A percentile compares a stretch with the other conserved stretches of the same genome.
phyloP scores from a whole-genome alignment of 2,329 filamentous ascomycete genomes.

The Aureobasidium sp. region DNA sequence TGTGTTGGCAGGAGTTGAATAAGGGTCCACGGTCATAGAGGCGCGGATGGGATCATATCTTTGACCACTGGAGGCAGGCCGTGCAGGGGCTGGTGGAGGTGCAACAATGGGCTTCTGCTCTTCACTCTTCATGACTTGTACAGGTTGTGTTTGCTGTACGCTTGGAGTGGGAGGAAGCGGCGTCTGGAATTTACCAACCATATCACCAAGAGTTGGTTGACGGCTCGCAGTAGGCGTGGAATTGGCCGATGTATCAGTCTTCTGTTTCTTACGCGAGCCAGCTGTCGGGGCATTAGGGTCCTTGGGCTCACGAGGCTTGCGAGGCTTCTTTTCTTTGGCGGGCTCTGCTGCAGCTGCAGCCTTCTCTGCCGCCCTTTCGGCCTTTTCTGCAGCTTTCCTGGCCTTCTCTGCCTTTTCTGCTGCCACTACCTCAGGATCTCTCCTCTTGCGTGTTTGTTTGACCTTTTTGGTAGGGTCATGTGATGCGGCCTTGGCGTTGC shows the following conservation, averaged over 20 bases:
- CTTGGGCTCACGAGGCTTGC: constrained; percentile 43
- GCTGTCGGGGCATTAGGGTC: constrained; percentile 37
- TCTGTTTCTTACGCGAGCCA: constrained; percentile 44
- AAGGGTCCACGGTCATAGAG: constrained; percentile 43
- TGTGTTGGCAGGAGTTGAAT: constrained; percentile 22
- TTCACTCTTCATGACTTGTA: constrained; percentile 2
- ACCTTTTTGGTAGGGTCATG: constrained; percentile 27
- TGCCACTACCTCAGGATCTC: constrained; percentile 31
- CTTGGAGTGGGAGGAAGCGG: constrained; percentile 21
- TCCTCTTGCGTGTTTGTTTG: constrained; percentile 35
- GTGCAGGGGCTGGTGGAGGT: constrained; percentile 27
- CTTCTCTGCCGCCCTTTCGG: constrained; percentile 27
- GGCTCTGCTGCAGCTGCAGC: constrained; percentile 24
- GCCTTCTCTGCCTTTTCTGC: constrained; percentile 24
- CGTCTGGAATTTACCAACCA: constrained; percentile 28
- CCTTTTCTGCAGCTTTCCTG: constrained; percentile 18
- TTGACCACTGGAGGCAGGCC: constrained; percentile 62
- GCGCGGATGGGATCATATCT: constrained; percentile 84
- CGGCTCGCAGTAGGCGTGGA: constrained; percentile 18
- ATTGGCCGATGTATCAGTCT: constrained; percentile 24
- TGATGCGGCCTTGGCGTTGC: constrained; percentile 28
- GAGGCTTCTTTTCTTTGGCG: constrained; percentile 37
- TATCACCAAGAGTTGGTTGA: constrained; percentile 37
- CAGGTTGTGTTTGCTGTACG: constrained; percentile 17
- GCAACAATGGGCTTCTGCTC: constrained; percentile 1